phyloP scores from a whole-genome alignment of 2,329 filamentous ascomycete genomes.

The Xylaria sp. region DNA sequence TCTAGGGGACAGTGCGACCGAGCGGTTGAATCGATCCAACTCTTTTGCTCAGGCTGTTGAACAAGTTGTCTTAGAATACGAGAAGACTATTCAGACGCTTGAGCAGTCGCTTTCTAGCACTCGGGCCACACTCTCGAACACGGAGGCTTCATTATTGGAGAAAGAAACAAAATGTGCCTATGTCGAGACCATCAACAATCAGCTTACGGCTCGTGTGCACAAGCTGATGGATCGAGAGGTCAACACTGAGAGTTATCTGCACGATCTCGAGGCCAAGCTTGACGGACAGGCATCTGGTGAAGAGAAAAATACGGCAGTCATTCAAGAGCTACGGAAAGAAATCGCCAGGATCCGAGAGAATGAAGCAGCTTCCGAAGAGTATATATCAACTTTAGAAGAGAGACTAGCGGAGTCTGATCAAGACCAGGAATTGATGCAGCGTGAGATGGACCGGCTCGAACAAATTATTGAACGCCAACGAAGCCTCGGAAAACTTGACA shows the following conservation, averaged over 20 bases:
- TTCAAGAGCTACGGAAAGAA: slow-evolving; percentile 90
- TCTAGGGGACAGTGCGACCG: slow-evolving; percentile 80
- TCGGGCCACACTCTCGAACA: slow-evolving; percentile 80
- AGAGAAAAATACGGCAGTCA: slow-evolving; percentile 88
- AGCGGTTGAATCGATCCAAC: slow-evolving; percentile 91
- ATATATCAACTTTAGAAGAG: slow-evolving; percentile 96
- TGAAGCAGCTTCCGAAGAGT: slow-evolving; percentile 90
- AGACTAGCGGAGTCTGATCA: slow-evolving; percentile 95
- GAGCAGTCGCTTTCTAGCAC: slow-evolving; percentile 93
- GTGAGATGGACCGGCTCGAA: slow-evolving; percentile 92
- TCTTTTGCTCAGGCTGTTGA: slow-evolving; percentile 96
- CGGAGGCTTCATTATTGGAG: slow-evolving; percentile 88
- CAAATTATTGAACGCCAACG: slow-evolving; percentile 95
- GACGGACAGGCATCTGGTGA: slow-evolving; percentile 91
- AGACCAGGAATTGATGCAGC: slow-evolving; percentile 95
- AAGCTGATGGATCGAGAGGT: slow-evolving; percentile 92
- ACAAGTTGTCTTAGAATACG: slow-evolving; percentile 95
- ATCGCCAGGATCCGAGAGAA: slow-evolving; percentile 88
- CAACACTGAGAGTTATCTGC: slow-evolving; percentile 91
- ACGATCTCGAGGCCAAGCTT: slow-evolving; percentile 89
- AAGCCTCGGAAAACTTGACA: slow-evolving; percentile 94
- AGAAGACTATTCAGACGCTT: slow-evolving; percentile 95
- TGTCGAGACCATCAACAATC: slow-evolving; percentile 88
- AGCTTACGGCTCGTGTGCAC: slow-evolving; percentile 88
- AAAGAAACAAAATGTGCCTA: slow-evolving; percentile 95